Evolutionary conservation across 2,329 filamentous ascomycete genomes (phyloP).

Genomic region (Xylaria sp.): DNA sequence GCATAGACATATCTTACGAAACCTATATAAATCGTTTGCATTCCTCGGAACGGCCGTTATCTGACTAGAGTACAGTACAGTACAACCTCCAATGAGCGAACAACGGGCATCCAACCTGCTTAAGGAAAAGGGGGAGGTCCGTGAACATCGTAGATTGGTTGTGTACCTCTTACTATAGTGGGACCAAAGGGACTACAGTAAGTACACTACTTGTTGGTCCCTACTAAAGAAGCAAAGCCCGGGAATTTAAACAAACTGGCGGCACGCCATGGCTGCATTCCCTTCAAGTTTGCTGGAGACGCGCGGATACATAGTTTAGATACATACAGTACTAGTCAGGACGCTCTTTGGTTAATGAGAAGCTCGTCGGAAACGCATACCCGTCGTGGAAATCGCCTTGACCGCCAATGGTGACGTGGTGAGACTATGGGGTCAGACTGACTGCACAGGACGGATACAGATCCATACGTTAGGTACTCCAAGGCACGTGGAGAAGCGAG

Average conservation of each 20-base stretch:
- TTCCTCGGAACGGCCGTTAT: conserved; percentile 9
- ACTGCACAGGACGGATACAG: not conserved
- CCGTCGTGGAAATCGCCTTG: conserved; percentile 10
- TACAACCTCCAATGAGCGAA: conserved; percentile 14
- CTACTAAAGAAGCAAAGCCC: conserved; percentile 6
- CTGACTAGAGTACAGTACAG: too few species aligned
- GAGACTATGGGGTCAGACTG: not conserved
- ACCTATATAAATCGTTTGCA: conserved; percentile 12
- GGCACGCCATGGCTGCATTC: not conserved
- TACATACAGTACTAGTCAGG: not conserved
- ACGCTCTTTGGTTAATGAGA: not conserved
- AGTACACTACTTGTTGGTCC: not conserved
- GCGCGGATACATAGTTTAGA: too few species aligned
- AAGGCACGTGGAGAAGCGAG: not conserved
- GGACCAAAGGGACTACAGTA: not conserved
- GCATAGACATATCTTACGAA: conserved; percentile 19
- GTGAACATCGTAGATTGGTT: conserved; percentile 14
- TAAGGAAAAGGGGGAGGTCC: conserved; percentile 28
- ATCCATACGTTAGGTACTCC: not conserved
- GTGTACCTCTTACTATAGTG: conserved; percentile 11
- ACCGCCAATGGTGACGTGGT: conserved; percentile 26
- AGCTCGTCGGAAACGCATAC: conserved; percentile 14
- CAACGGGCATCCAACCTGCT: conserved; percentile 15
- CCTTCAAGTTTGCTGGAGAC: not conserved
- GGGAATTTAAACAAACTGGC: conserved; percentile 3